Base-by-base conservation (phyloP, 1,139 yeast genomes). In the Geotrichum reessii region DNA sequence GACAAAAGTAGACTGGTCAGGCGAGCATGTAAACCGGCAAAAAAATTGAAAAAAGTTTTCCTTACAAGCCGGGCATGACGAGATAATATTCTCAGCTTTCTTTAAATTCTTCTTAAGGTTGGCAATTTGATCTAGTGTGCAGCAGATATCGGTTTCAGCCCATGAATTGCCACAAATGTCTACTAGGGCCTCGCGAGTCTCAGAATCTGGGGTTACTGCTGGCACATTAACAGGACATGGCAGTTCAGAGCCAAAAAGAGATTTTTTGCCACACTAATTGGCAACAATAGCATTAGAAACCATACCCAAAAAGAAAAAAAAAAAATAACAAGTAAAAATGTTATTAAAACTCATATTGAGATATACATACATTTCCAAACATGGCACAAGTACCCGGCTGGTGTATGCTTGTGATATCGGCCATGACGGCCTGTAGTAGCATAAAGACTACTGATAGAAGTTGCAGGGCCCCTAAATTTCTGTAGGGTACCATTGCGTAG, bases 31-130 rank as follows among this genome's bases (percentile, higher is more conserved):
- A 71, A 93, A 91, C 55, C 85, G 83, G 74, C 98, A 93, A 69
- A 91, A 89, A 66, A 92, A 78, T 66, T 86, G 87, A 67, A 84
- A 83, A 71, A 93, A 92, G 75, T 93, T 93, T 73, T 83, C 84
- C 61, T 82, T 79, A 71, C 99, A 93, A 0, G 99, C 98, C 1
- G 98, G 98, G 71, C 99, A 93, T 4, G 97, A 87, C 25, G 95
- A 82, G 48, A 93, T 86, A 47, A 93, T 73, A 0, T 90, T 83
- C 61, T 87, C 95, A 0, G 87, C 96, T 63, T 83, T 83, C 65
- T 85, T 82, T 60, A 93, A 74, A 68, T 85, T 87, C 47, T 71
- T 72, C 62, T 74, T 75, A 52, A 86, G 69, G 44, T 74, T 73
- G 1, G 66, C 64, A 22, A 72, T 60, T 67, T 85, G 90, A 22